Evolutionary conservation across 768 basidiomycete species (phyloP), one percentile per base, ranked within the genome.

Genomic region (Stropharia rugosoannulata): DNA sequence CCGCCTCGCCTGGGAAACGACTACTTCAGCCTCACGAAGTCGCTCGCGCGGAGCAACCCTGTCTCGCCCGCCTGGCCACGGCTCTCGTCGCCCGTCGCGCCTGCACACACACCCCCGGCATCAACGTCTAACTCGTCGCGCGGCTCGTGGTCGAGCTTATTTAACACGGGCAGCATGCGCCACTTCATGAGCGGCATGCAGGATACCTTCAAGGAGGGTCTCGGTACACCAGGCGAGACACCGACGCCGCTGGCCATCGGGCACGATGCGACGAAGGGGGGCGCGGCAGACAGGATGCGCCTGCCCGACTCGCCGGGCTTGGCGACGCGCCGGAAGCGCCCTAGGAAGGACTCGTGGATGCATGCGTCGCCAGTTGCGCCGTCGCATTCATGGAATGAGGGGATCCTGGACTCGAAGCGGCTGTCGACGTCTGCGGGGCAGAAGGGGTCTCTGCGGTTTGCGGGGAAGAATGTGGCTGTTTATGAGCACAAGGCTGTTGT

Each of bases 121-220:
- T 72, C 78, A 43, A 73, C 83, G 0, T 85, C 86, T 0, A 80
- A 71, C 44, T 84, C 88, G 3, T 90, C 90, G 2, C 78, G 84
- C 42, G 89, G 84, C 8, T 90, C 91, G 0, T 93, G 91, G 91
- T 87, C 89, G 0, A 91, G 84, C 62, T 64, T 93, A 10, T 89
- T 90, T 66, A 86, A 84, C 56, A 73, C 87, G 0, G 82, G 81
- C 15, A 80, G 76, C 41, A 75, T 91, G 70, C 78, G 86, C 25
- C 86, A 90, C 54, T 82, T 92, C 55, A 84, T 91, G 76, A 75
- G 76, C 10, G 82, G 85, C 32, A 74, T 83, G 27, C 80, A 83
- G 35, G 85, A 83, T 59, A 73, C 78, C 1, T 68, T 78, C 5
- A 76, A 75, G 49, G 76, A 78, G 6, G 75, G 75, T 10, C 70